Conservation (phyloP, 2,329 filamentous ascomycete genomes). For the Microcera coccophila region DNA sequence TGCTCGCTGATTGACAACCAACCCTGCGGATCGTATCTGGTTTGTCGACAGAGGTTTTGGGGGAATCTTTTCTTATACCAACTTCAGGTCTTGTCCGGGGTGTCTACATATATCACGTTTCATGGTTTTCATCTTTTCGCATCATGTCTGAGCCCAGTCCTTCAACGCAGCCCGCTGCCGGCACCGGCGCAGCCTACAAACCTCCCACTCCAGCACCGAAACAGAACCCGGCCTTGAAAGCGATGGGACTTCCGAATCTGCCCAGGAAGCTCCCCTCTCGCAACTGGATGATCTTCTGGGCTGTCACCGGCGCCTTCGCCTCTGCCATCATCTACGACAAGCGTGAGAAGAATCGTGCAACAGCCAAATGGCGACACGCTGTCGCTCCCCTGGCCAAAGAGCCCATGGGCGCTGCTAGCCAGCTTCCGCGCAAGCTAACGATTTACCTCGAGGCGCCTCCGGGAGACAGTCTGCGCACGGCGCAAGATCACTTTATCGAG, state of each 20-base stretch:
- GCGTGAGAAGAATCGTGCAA: slow-evolving; percentile 79
- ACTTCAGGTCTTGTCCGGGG: too few relatives aligned
- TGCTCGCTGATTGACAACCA: slow-evolving; percentile 10
- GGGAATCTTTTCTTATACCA: neutral
- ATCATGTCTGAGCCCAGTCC: slow-evolving; percentile 25
- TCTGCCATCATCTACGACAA: slow-evolving; percentile 87
- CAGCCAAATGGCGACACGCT: slow-evolving; percentile 78
- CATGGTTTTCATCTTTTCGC: neutral
- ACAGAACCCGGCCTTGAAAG: slow-evolving; percentile 68
- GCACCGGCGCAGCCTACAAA: slow-evolving; percentile 24
- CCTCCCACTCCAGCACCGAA: slow-evolving; percentile 41
- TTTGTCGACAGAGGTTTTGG: slow-evolving; percentile 6
- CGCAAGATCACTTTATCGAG: slow-evolving; percentile 94
- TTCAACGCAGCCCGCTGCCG: slow-evolving; percentile 16
- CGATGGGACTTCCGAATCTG: slow-evolving; percentile 82
- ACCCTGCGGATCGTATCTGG: slow-evolving; percentile 10
- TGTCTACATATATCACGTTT: too few relatives aligned
- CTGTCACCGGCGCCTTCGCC: slow-evolving; percentile 71
- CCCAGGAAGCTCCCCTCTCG: slow-evolving; percentile 83
- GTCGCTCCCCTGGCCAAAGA: slow-evolving; percentile 83
- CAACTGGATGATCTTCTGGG: slow-evolving; percentile 96
- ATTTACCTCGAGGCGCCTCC: slow-evolving; percentile 84
- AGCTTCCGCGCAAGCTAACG: slow-evolving; percentile 78
- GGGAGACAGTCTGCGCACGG: slow-evolving; percentile 74
- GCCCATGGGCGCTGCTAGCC: slow-evolving; percentile 61